Base-by-base conservation (phyloP, 1,139 yeast genomes). In the Blastobotrys buckinghamii region DNA sequence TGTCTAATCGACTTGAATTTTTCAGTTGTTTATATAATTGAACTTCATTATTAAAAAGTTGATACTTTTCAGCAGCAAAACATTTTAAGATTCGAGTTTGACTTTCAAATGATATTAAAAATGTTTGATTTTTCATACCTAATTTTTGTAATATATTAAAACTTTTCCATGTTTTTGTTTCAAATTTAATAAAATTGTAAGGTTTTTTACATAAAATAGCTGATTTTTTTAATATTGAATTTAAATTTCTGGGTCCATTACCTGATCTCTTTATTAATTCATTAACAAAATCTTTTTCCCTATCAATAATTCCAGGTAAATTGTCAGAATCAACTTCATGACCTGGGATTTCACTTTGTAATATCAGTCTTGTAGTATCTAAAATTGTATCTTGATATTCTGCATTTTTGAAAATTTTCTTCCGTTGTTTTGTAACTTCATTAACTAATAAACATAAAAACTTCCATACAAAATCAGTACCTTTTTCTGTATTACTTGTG, bases 371-470 rank as follows among this genome's bases (percentile, higher is more conserved):
- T 7, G 15, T 13, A n/a, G n/a, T 26, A 4, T 3, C 3, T 6
- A 12, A 29, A 6, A 29, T 29, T 6, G 4, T 29, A 29, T 29
- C 32, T 3, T 6, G 6, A 29, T 6, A 29, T 29, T 29, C 32
- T 29, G 32, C 32, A 29, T 29, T 16, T 19, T 20, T n/a, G 16
- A 13, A 6, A 19, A 39, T 26, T 12, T 26, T n/a, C 6, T 39
- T 24, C 16, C 42, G 42, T 15, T 20, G 30, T 39, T 39, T 39
- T 30, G 42, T 8, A 15, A 39, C 15, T 39, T 39, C 42, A 24
- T 15, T 39, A 2, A 39, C 32, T 17, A 39, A 15, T 17, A 39
- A 20, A 10, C 19, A 22, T n/a, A 20, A 5, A 4, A 39, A 7
- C 2, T 39, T 22, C 22, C 32, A 39, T 17, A 24, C 12, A 29